Conservation (phyloP, 176 grass and related monocot genomes). For the Luzula sylvatica region DNA sequence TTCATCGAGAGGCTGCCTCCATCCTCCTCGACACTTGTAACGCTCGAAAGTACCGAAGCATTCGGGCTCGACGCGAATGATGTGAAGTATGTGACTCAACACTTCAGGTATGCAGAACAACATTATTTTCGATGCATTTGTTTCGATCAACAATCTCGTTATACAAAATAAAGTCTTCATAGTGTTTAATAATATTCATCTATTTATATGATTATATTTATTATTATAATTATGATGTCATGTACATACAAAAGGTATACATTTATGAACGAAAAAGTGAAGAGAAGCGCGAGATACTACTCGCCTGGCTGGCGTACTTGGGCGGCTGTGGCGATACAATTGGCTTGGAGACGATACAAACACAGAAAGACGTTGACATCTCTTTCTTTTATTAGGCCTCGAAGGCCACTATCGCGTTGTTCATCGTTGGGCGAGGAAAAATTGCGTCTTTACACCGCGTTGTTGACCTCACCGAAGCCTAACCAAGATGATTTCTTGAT, state of each 20-base stretch:
- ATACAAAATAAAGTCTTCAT: no score
- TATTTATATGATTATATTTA: no score
- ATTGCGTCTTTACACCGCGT: slow-evolving; percentile 68
- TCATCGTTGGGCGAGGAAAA: slow-evolving; percentile 78
- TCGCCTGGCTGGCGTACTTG: slow-evolving; percentile 84
- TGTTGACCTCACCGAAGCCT: slow-evolving; percentile 76
- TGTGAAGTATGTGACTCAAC: slow-evolving; percentile 87
- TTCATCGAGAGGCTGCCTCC: slow-evolving; percentile 63
- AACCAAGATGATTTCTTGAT: slow-evolving; percentile 54
- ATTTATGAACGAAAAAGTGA: slow-evolving; percentile 68
- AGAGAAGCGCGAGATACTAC: slow-evolving; percentile 76
- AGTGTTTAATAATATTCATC: no score
- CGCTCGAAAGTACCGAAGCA: slow-evolving; percentile 68
- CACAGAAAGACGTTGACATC: slow-evolving; percentile 69
- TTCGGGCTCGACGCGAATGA: slow-evolving; percentile 68
- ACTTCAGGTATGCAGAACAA: slow-evolving; percentile 58
- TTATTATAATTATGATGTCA: no score
- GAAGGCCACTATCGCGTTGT: slow-evolving; percentile 48
- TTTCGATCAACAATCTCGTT: no score
- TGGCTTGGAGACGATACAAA: slow-evolving; percentile 62
- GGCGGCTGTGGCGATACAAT: slow-evolving; percentile 81
- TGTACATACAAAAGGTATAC: slow-evolving; percentile 34
- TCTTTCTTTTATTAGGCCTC: slow-evolving; percentile 56
- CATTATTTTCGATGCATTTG: no score
- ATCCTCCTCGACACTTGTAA: slow-evolving; percentile 62